A percentile compares a stretch with the other conserved stretches of the same genome.
These are phyloP conservation scores for Mesotaenium endlicherianum DNA, from an alignment of 139 green algal genomes.

Conservation along the genomic window DNA sequence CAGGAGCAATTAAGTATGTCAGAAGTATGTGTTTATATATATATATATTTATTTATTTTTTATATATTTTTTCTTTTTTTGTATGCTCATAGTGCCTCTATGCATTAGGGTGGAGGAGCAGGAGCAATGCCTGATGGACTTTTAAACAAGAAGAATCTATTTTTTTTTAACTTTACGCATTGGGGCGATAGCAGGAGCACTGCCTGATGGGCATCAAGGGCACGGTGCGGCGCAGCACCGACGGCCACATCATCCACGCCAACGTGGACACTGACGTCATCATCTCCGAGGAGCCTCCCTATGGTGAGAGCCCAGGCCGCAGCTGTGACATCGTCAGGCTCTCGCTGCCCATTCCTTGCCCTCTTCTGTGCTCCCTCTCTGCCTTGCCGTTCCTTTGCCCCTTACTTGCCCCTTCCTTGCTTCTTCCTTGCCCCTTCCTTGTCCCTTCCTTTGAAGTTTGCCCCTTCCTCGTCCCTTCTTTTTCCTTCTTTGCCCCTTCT, in stretches of 20 bases:
- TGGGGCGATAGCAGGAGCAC: conserved; percentile 85
- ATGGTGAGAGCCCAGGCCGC: conserved; percentile 44
- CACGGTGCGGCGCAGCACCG: conserved; percentile 64
- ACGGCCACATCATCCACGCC: conserved; percentile 77
- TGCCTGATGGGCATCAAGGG: conserved; percentile 81
- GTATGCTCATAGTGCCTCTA: too few species aligned
- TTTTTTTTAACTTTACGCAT: too few species aligned
- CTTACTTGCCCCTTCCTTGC: not conserved
- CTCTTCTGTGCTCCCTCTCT: not conserved
- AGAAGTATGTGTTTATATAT: too few species aligned
- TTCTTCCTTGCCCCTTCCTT: not conserved
- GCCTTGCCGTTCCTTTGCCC: not conserved
- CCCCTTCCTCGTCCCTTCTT: too few species aligned
- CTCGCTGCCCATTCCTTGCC: not conserved
- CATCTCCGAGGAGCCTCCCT: conserved; percentile 69
- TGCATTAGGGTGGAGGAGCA: too few species aligned
- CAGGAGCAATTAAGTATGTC: too few species aligned
- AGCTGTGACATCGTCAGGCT: too few species aligned
- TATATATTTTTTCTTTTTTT: too few species aligned
- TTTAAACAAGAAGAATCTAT: too few species aligned
- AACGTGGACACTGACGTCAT: conserved; percentile 84
- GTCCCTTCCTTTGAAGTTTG: too few species aligned
- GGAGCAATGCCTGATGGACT: too few species aligned
- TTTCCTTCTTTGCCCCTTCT: not conserved
- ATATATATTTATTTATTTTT: too few species aligned